Percentiles rank a stretch among this genome's conserved stretches.
phyloP scores from a whole-genome alignment of 1,139 yeast species.

The Scheffersomyces insectosa region DNA sequence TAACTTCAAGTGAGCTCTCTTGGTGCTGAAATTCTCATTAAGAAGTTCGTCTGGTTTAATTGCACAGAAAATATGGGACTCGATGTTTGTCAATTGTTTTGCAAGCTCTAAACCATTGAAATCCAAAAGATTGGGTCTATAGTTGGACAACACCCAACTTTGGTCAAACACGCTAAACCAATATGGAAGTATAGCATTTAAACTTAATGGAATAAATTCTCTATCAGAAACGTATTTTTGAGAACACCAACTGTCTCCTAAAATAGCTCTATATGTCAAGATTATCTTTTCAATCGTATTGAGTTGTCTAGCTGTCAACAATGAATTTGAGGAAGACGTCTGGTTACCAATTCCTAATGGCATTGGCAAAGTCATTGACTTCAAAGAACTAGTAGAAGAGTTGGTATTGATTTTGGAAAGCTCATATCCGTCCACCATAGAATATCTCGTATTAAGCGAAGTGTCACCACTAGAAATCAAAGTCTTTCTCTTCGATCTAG shows the following conservation, averaged over 20 bases:
- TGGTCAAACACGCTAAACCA: conserved; percentile 46
- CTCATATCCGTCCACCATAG: conserved; percentile 54
- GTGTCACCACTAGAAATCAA: conserved; percentile 17
- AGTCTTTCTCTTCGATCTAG: conserved; percentile 27
- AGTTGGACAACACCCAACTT: conserved; percentile 48
- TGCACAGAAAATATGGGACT: conserved; percentile 66
- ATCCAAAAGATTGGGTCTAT: conserved; percentile 59
- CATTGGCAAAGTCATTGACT: conserved; percentile 42
- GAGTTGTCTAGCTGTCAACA: conserved; percentile 40
- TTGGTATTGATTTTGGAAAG: conserved; percentile 48
- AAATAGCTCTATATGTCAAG: conserved; percentile 50
- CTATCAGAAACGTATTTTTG: conserved; percentile 26
- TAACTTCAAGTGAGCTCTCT: conserved; percentile 58
- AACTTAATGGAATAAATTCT: conserved; percentile 29
- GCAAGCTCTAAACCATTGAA: conserved; percentile 82
- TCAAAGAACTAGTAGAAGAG: conserved; percentile 40
- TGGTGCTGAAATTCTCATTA: conserved; percentile 69
- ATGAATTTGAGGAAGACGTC: conserved; percentile 38
- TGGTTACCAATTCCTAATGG: conserved; percentile 47
- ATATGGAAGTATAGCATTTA: conserved; percentile 29
- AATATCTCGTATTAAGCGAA: conserved; percentile 33
- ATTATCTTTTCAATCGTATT: conserved; percentile 46
- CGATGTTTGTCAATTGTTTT: conserved; percentile 79
- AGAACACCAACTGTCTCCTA: conserved; percentile 52
- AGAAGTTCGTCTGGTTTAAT: conserved; percentile 73